These are phyloP conservation scores for Noccaea bulbosa DNA, from an alignment of 345 rosid genomes.

Conservation along the genomic window DNA sequence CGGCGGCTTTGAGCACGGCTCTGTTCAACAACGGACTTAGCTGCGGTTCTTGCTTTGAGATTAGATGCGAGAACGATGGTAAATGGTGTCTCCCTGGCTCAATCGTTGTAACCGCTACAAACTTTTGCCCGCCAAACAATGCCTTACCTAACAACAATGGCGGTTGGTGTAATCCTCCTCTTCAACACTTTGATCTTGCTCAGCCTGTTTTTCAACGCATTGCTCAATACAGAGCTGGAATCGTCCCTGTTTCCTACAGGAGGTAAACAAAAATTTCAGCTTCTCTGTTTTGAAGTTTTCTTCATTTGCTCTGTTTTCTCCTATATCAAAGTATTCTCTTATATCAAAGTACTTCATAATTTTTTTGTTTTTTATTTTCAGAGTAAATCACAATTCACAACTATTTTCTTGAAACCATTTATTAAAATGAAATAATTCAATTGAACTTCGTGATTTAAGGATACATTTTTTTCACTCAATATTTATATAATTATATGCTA, in stretches of 20 bases:
- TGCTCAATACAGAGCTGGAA: constrained; percentile 61
- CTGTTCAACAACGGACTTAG: constrained; percentile 61
- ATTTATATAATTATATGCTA: not conserved
- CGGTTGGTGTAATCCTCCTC: constrained; percentile 78
- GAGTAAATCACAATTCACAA: not conserved
- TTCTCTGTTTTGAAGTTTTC: not conserved
- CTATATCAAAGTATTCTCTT: too few species aligned
- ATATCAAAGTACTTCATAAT: too few species aligned
- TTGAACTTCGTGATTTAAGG: not conserved
- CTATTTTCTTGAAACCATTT: not conserved
- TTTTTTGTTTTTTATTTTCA: not conserved
- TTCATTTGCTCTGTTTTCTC: constrained; percentile 20
- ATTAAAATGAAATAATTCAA: not conserved
- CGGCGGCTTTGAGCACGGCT: constrained; percentile 70
- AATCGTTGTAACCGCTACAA: constrained; percentile 59
- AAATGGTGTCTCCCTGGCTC: constrained; percentile 65
- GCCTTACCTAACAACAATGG: constrained; percentile 59
- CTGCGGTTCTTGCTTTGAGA: constrained; percentile 74
- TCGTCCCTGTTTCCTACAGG: constrained; percentile 61
- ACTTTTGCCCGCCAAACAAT: constrained; percentile 67
- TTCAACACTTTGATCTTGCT: constrained; percentile 64
- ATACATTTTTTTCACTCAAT: not conserved
- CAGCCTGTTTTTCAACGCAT: constrained; percentile 65
- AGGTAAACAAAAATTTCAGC: constrained; percentile 37
- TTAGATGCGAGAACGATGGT: constrained; percentile 57